Evolutionary conservation across 225 moss, liverwort and hornwort species (phyloP).

Genomic region (Marchantia paleacea): DNA sequence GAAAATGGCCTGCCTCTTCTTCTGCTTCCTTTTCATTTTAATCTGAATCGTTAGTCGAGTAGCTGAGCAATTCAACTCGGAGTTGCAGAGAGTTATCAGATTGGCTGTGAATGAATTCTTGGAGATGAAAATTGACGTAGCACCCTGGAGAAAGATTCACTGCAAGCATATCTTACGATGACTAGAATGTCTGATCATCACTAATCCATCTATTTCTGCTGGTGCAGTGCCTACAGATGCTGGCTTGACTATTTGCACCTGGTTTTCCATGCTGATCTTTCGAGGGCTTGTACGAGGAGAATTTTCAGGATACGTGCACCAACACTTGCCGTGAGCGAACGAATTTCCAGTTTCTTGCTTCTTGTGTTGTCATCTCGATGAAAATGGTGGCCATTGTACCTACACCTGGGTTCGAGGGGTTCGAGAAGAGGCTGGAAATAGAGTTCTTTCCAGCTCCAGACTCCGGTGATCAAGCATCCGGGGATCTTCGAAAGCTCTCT

Average conservation of each 20-base stretch:
- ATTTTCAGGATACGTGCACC: not conserved
- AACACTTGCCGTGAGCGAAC: not conserved
- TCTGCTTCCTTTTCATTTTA: not conserved
- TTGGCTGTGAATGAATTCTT: no score
- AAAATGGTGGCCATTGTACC: not conserved
- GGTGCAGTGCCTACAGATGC: not conserved
- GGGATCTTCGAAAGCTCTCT: slow-evolving; percentile 45
- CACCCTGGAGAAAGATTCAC: not conserved
- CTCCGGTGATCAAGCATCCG: slow-evolving; percentile 23
- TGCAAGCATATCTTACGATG: not conserved
- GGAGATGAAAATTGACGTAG: not conserved
- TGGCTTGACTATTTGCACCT: not conserved
- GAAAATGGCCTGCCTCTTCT: not conserved
- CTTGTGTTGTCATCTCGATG: not conserved
- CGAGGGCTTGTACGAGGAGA: not conserved
- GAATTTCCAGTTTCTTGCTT: not conserved
- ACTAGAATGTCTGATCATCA: not conserved
- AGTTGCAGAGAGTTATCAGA: no score
- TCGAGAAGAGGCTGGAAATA: slow-evolving; percentile 66
- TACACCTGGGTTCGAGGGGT: slow-evolving; percentile 57
- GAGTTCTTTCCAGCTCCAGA: slow-evolving; percentile 45
- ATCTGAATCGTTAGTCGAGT: not conserved
- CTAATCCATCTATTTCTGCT: not conserved
- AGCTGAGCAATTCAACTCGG: no score
- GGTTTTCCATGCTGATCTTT: not conserved